Evolutionary conservation across 371 early-diverging fungal species (phyloP).

Genomic region (Zychaea mexicana): DNA sequence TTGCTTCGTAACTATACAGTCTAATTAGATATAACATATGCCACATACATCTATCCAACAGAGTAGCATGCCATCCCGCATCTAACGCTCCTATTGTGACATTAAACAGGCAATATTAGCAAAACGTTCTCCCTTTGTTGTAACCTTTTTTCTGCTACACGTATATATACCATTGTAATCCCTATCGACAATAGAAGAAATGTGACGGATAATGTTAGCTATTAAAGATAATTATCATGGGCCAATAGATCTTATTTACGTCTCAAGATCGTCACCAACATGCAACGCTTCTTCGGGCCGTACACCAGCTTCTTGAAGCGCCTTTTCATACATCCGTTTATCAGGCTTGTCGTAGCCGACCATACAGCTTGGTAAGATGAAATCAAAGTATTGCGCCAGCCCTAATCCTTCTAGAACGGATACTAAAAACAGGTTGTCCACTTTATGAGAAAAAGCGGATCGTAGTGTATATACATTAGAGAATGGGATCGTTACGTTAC

Average conservation of each 20-base stretch:
- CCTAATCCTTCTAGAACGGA: constrained; percentile 33
- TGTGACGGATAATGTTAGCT: not conserved
- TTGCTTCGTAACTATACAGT: not conserved
- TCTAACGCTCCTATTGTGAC: too few relatives aligned
- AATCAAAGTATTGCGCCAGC: constrained; percentile 39
- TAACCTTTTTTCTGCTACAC: too few relatives aligned
- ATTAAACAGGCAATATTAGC: too few relatives aligned
- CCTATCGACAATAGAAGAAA: constrained; percentile 1
- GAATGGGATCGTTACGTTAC: constrained; percentile 16
- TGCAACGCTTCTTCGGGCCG: constrained; percentile 27
- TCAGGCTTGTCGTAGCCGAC: constrained; percentile 40
- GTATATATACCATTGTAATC: constrained; percentile 19
- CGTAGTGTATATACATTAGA: too few relatives aligned
- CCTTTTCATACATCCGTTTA: constrained; percentile 34
- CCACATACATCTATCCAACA: constrained; percentile 37
- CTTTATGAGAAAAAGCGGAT: too few relatives aligned
- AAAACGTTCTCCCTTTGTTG: not conserved
- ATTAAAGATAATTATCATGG: not conserved
- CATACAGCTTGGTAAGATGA: constrained; percentile 32
- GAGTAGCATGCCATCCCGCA: constrained; percentile 40
- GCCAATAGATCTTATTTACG: too few relatives aligned
- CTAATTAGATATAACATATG: too few relatives aligned
- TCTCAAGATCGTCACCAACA: constrained; percentile 38
- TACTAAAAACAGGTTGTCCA: constrained; percentile 12
- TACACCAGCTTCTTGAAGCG: constrained; percentile 22